Base-by-base conservation (phyloP, 1,284 basidiomycete genomes). In the Clitocybe nebularis region DNA sequence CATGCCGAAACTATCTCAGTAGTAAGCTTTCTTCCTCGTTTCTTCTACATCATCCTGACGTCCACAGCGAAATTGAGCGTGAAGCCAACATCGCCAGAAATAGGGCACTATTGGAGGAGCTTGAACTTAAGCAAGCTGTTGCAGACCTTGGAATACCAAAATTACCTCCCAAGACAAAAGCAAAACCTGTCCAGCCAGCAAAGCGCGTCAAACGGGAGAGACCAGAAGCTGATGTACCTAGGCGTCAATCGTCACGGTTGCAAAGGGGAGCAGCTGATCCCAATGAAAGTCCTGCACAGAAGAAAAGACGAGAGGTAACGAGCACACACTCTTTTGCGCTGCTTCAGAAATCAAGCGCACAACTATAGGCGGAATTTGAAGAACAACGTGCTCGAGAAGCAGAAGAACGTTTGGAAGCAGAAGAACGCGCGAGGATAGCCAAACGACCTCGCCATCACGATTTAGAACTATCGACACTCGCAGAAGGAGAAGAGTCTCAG, bases 51-150 rank as follows among this genome's bases (percentile, higher is more conserved):
- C n/a, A n/a, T n/a, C n/a, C n/a, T n/a, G n/a, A n/a, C n/a, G 17
- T 40, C 5, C 14, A 16, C 50, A 88, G 86, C 55, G 87, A 89
- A 62, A 63, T 74, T 23, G 81, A 87, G 53, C 80, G 87, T 10
- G 78, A 84, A 55, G 80, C 77, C 5, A 89, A 88, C 53, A 89
- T 90, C 39, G 84, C 83, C 8, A 74, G 84, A 36, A 90, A 90
- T 57, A 79, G 75, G 30, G 82, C 78, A 7, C 66, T 89, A 5
- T 69, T 90, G 23, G 79, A 83, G 46, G 63, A 84, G 53, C 73
- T 90, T 16, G 77, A 84, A 13, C 65, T 89, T 23, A 75, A 77
- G 49, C 75, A 77, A 50, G 79, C 76, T 2, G 70, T 74, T 11
- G 61, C 67, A 5, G 59, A 64, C n/a, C 66, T 84, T 4, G 71